phyloP scores from a whole-genome alignment of 2,329 filamentous ascomycete species.

The Falciphora oryzae region DNA sequence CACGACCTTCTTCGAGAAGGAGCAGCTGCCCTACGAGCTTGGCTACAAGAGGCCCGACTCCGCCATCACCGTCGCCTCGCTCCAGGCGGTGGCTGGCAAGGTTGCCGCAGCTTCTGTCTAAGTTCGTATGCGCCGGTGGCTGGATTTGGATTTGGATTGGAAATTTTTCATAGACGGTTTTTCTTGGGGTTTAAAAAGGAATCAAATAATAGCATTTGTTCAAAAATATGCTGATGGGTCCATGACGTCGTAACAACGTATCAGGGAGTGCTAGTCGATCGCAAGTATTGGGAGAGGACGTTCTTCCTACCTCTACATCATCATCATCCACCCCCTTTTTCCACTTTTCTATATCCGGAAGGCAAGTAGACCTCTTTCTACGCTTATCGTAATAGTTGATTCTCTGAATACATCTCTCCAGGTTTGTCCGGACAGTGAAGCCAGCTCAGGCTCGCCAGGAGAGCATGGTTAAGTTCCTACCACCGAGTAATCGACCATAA shows the following conservation, averaged over 20 bases:
- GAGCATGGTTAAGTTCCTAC: no score
- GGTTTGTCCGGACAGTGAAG: no score
- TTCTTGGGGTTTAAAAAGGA: neutral
- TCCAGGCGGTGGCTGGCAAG: neutral
- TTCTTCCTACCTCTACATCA: no score
- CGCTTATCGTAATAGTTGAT: no score
- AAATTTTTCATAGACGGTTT: neutral
- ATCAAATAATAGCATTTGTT: neutral
- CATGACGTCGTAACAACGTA: neutral
- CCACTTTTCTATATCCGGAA: no score
- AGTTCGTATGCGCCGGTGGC: neutral
- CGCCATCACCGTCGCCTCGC: neutral
- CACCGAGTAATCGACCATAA: no score
- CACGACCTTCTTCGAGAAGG: constrained; percentile 12
- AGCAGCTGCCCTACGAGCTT: constrained; percentile 12
- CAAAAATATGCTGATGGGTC: neutral
- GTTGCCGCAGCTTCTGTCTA: neutral
- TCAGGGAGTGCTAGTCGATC: no score
- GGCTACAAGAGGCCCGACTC: constrained; percentile 10
- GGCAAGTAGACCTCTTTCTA: no score
- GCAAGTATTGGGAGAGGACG: no score
- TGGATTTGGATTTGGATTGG: neutral
- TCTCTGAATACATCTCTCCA: no score
- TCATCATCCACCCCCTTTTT: no score
- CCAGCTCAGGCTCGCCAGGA: no score